Evolutionary conservation across 2,329 filamentous ascomycete species (phyloP), one percentile per base, ranked within the genome.

Genomic region (Pseudogymnoascus sp.): DNA sequence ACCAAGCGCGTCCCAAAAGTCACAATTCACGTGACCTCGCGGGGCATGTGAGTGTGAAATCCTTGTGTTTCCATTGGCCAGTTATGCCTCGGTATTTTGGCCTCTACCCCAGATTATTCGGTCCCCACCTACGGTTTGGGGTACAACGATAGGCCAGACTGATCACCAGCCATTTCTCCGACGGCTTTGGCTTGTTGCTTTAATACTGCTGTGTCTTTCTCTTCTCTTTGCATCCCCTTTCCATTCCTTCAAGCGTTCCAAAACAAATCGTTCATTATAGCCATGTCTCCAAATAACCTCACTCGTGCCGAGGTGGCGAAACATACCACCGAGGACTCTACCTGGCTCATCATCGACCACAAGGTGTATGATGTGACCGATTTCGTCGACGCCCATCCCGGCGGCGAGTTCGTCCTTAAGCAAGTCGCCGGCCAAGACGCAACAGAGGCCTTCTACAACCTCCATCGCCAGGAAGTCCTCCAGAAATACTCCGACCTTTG

Each of bases 401-500:
- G 91, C 69, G 91, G 91, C 70, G 86, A 87, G 70, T 86, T 89
- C 46, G 91, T 96, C 24, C 84, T 96, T 38, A 82, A 84, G 62
- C 90, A 96, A 76, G 84, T 93, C 59, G 91, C 89, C 31, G 91
- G 91, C 66, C 83, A 85, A 68, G 91, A 96, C 72, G 90, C 91
- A 60, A 96, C 91, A 1, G 78, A 82, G 37, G 89, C 88, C 63
- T 96, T 96, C 77, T 96, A 96, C 84, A 96, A 96, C 79, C 86
- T 96, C 61, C 92, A 96, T 78, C 82, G 91, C 26, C 91, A 96
- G 69, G 91, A 96, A 76, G 90, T 96, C n/a, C 82, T 96, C 10
- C 79, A 86, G 65, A 92, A 92, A 75, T 96, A 96, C 80, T 78
- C 82, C 56, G 81, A 84, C 70, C 82, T 96, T 16, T 88, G 84